Conservation (phyloP, 306 rosid genomes). For the Purshia tridentata region DNA sequence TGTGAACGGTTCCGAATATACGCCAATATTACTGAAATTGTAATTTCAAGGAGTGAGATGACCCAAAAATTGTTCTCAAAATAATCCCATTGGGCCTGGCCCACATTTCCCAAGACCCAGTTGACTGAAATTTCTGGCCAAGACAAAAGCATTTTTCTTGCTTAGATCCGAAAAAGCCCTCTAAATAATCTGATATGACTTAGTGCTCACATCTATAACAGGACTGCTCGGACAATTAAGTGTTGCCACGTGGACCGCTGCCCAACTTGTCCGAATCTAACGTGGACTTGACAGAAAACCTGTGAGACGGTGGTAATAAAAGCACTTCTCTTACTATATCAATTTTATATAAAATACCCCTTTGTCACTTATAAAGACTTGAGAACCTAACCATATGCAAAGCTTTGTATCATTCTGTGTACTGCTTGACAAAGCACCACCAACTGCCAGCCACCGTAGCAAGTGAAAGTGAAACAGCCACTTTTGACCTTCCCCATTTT, state of each 20-base stretch:
- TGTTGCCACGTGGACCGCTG: not conserved
- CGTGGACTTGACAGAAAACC: too few relatives aligned
- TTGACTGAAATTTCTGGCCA: conserved; percentile 25
- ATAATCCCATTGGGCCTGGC: not conserved
- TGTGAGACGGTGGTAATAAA: too few relatives aligned
- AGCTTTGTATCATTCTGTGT: not conserved
- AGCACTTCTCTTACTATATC: too few relatives aligned
- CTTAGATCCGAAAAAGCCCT: conserved; percentile 25
- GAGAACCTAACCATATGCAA: too few relatives aligned
- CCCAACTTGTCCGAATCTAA: too few relatives aligned
- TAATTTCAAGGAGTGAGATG: too few relatives aligned
- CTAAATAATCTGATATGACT: not conserved
- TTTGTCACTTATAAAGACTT: too few relatives aligned
- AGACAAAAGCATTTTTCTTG: conserved; percentile 16
- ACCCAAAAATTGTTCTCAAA: too few relatives aligned
- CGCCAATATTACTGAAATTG: too few relatives aligned
- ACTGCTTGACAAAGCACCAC: too few relatives aligned
- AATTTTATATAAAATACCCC: too few relatives aligned
- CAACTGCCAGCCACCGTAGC: conserved; percentile 25
- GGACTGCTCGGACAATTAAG: not conserved
- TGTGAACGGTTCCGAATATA: too few relatives aligned
- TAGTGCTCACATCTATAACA: conserved; percentile 5
- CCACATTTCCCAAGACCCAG: not conserved
- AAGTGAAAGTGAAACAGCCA: not conserved
- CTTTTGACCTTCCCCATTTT: not conserved